Conservation (phyloP, 305 asterid genomes). For the Solanum hybrid region DNA sequence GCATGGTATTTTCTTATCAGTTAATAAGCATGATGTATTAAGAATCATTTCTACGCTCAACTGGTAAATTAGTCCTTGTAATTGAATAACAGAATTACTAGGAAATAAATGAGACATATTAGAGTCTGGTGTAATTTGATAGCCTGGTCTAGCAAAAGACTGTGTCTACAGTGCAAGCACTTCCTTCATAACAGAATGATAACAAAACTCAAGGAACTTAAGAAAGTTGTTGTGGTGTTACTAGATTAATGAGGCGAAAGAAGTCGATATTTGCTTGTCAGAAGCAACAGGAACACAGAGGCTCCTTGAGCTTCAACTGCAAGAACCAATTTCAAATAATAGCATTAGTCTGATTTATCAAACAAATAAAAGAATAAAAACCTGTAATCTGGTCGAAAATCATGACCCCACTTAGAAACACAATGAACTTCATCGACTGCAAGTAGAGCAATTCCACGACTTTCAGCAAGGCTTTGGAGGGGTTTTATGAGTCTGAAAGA, state of each 20-base stretch:
- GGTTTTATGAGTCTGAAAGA: conserved; percentile 44
- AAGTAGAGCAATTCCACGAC: conserved; percentile 60
- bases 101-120: neutral
- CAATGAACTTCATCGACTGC: conserved; percentile 81
- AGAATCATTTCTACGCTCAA: neutral
- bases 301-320: neutral
- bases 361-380: conserved; percentile 11
- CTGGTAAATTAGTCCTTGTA: neutral
- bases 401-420: conserved; percentile 90
- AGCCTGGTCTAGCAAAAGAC: neutral
- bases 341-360: neutral
- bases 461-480: conserved; percentile 56
- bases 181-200: neutral
- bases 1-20: neutral
- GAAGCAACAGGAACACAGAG: neutral
- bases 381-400: conserved; percentile 86
- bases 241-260: neutral
- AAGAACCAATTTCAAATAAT: neutral
- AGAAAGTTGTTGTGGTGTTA: neutral
- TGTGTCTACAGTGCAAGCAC: neutral
- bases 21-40: neutral
- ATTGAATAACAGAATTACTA: neutral
- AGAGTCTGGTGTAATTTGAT: neutral
- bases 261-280: neutral
- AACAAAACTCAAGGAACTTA: neutral